Evolutionary conservation across 805 yeast genomes (phyloP).

Genomic region (Suhomyces sp.): DNA sequence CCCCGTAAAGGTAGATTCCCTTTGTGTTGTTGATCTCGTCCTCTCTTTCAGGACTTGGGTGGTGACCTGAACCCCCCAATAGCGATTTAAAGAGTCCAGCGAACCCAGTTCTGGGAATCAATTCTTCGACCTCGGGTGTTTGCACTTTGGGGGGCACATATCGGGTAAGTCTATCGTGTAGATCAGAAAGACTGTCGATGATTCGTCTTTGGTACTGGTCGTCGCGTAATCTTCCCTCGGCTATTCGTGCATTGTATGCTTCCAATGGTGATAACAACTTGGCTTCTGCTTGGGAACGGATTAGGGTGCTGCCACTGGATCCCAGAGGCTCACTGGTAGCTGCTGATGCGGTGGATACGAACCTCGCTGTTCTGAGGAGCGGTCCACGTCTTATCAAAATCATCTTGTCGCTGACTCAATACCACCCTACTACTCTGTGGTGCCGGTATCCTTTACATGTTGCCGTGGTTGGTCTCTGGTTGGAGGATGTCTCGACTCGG

Average conservation of each 20-base stretch:
- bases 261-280: slow-evolving; percentile 40
- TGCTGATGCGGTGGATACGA: not conserved
- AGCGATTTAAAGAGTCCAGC: slow-evolving; percentile 29
- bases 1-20: slow-evolving; percentile 93
- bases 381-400: not conserved
- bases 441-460: not conserved
- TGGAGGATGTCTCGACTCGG: not conserved
- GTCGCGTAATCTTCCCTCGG: slow-evolving; percentile 53
- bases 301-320: not conserved
- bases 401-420: not conserved
- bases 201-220: slow-evolving; percentile 82
- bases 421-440: not conserved
- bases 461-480: not conserved
- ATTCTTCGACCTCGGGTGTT: slow-evolving; percentile 49
- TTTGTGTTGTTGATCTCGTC: slow-evolving; percentile 42
- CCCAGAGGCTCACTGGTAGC: not conserved
- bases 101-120: slow-evolving; percentile 50
- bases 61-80: slow-evolving; percentile 4
- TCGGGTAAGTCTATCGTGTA: slow-evolving; percentile 51
- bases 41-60: slow-evolving; percentile 6
- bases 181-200: slow-evolving; percentile 54
- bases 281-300: not conserved
- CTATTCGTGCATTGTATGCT: slow-evolving; percentile 49
- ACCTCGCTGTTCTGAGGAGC: not conserved
- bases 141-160: slow-evolving; percentile 64